Percentiles rank a stretch among this genome's conserved stretches.
Conservation (phyloP, 805 yeast species). For the Ogataea methanolica region DNA sequence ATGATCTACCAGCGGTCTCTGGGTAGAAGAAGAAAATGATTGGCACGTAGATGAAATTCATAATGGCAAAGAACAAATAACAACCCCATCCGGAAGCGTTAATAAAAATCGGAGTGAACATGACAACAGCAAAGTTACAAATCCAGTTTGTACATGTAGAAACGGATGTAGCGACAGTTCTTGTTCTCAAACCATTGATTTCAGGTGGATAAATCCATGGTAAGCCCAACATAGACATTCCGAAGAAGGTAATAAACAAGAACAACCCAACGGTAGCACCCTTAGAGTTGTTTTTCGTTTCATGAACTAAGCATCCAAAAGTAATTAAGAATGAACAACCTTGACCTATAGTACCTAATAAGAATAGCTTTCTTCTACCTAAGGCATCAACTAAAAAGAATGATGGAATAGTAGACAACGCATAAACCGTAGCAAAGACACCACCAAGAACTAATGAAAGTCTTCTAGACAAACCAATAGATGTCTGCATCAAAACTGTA, state of each 20-base stretch:
- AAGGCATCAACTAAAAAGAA: conserved; percentile 53
- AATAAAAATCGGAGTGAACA: conserved; percentile 59
- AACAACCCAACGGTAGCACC: conserved; percentile 70
- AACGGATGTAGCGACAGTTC: conserved; percentile 63
- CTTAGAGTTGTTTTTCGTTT: conserved; percentile 40
- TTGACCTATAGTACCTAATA: conserved; percentile 46
- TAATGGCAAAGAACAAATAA: conserved; percentile 62
- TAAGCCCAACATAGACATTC: conserved; percentile 37
- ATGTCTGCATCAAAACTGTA: conserved; percentile 48
- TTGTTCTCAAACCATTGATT: conserved; percentile 59
- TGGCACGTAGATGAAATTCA: conserved; percentile 59
- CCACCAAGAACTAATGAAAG: conserved; percentile 61
- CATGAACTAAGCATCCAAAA: conserved; percentile 41
- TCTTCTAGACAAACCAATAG: conserved; percentile 46
- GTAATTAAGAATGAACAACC: conserved; percentile 45
- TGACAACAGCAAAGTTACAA: conserved; percentile 62
- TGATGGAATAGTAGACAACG: conserved; percentile 59
- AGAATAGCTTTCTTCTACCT: conserved; percentile 58
- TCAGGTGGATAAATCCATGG: conserved; percentile 68
- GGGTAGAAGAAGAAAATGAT: conserved; percentile 66
- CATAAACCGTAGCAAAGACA: conserved; percentile 57
- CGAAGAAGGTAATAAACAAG: conserved; percentile 53
- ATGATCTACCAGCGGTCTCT: conserved; percentile 70
- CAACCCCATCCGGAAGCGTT: conserved; percentile 55
- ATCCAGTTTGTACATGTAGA: conserved; percentile 68